phyloP scores from a whole-genome alignment of 2,329 filamentous ascomycete genomes.

The Arthroderma sp. region DNA sequence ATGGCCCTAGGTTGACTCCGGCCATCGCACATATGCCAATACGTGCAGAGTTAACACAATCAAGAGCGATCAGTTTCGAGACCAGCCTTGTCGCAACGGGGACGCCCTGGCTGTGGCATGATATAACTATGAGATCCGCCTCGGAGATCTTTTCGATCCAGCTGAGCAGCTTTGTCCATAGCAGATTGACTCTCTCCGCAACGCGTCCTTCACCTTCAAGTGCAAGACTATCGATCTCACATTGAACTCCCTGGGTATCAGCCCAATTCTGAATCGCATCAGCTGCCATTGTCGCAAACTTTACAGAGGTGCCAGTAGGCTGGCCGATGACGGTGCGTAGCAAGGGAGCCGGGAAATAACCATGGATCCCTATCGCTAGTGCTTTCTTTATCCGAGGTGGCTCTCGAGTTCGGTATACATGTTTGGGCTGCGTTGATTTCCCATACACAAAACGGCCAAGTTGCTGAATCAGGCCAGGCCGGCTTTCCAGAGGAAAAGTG shows the following conservation, averaged over 20 bases:
- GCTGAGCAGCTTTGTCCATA: slow-evolving; percentile 90
- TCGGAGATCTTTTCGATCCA: slow-evolving; percentile 82
- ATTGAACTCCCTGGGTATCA: slow-evolving; percentile 55
- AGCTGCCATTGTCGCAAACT: slow-evolving; percentile 79
- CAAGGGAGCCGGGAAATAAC: slow-evolving; percentile 77
- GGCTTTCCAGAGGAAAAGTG: slow-evolving; percentile 32
- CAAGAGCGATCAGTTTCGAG: slow-evolving; percentile 82
- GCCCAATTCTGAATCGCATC: slow-evolving; percentile 76
- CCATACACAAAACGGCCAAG: slow-evolving; percentile 31
- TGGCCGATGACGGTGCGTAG: slow-evolving; percentile 86
- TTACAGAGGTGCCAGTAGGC: slow-evolving; percentile 86
- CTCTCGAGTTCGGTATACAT: slow-evolving; percentile 59
- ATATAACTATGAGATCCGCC: slow-evolving; percentile 83
- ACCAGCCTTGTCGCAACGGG: slow-evolving; percentile 87
- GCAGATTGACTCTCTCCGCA: slow-evolving; percentile 70
- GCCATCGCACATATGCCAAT: slow-evolving; percentile 84
- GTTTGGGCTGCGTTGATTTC: slow-evolving; percentile 49
- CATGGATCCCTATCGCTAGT: slow-evolving; percentile 86
- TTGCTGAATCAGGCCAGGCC: slow-evolving; percentile 52
- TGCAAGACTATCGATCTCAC: slow-evolving; percentile 85
- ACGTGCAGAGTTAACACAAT: slow-evolving; percentile 60
- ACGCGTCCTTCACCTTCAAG: slow-evolving; percentile 93
- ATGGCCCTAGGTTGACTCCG: slow-evolving; percentile 85
- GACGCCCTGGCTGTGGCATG: slow-evolving; percentile 90
- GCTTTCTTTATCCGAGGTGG: slow-evolving; percentile 67